Percentiles rank a stretch among this genome's conserved stretches.
phyloP scores from a whole-genome alignment of 306 rosid species.

The Sophora flavescens region DNA sequence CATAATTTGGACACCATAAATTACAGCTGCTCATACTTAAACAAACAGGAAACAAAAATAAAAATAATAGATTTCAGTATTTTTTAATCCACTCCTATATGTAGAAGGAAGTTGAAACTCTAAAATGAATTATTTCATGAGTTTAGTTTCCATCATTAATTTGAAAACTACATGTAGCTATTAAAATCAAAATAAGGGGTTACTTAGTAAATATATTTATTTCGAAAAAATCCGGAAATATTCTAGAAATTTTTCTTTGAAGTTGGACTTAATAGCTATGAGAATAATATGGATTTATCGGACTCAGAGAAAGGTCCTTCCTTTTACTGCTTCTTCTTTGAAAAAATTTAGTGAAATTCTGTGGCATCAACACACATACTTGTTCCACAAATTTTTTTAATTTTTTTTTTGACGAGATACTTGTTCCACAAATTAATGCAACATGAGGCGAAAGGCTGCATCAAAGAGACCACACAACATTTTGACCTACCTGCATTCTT shows the following conservation, averaged over 20 bases:
- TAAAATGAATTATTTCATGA: neutral
- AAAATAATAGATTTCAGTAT: slow-evolving; percentile 15
- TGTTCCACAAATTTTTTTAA: slow-evolving; percentile 1
- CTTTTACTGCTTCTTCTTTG: neutral
- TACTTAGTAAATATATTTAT: neutral
- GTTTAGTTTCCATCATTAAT: neutral
- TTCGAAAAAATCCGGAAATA: neutral
- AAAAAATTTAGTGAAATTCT: neutral
- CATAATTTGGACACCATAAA: neutral
- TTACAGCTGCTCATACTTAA: neutral
- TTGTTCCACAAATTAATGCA: slow-evolving; percentile 15
- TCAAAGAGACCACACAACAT: neutral
- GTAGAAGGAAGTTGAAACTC: neutral
- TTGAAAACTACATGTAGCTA: slow-evolving; percentile 12
- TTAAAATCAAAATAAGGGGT: slow-evolving; percentile 7
- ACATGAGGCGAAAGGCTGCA: slow-evolving; percentile 25
- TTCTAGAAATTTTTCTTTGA: neutral
- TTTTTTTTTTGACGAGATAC: too few species aligned
- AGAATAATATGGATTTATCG: neutral
- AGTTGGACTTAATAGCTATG: slow-evolving; percentile 4
- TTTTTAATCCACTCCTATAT: neutral
- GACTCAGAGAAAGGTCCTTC: neutral
- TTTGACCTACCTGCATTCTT: slow-evolving; percentile 67
- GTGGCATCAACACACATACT: neutral
- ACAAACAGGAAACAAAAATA: slow-evolving; percentile 5